Percentiles rank a stretch among this genome's conserved stretches.
Conservation (phyloP, 2,329 filamentous ascomycete genomes). For the Xylaria digitata region DNA sequence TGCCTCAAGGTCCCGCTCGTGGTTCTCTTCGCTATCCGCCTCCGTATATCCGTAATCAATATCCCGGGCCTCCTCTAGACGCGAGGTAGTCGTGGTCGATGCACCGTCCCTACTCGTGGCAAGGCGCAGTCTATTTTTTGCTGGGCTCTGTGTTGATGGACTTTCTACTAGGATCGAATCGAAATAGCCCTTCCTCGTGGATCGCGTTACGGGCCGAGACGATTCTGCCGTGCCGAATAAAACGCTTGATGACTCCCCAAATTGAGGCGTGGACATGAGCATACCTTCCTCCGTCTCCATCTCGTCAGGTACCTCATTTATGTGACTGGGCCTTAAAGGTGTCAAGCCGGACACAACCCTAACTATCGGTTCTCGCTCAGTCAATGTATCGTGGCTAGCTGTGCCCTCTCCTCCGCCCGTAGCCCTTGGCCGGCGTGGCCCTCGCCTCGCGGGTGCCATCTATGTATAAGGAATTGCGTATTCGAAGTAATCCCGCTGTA, state of each 20-base stretch:
- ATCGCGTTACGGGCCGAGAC: conserved; percentile 28
- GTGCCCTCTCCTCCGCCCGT: not conserved
- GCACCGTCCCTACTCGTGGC: conserved; percentile 20
- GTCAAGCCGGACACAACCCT: not conserved
- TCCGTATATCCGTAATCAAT: conserved; percentile 33
- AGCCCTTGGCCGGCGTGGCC: conserved; percentile 1
- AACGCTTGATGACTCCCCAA: conserved; percentile 1
- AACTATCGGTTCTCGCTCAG: not conserved
- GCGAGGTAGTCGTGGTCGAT: conserved; percentile 27
- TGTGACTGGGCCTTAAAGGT: not conserved
- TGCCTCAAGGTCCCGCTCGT: not conserved
- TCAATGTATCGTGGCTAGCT: not conserved
- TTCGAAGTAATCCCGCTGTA: conserved; percentile 8
- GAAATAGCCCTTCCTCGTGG: conserved; percentile 29
- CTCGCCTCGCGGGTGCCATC: conserved; percentile 16
- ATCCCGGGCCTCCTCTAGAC: conserved; percentile 40
- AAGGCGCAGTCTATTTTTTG: conserved; percentile 33
- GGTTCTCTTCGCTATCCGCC: conserved; percentile 10
- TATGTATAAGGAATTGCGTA: conserved; percentile 2
- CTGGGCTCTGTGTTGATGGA: conserved; percentile 20
- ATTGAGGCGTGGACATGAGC: conserved; percentile 31
- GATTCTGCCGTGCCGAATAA: conserved; percentile 20
- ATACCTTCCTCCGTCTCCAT: conserved; percentile 1
- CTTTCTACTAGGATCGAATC: conserved; percentile 23
- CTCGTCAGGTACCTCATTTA: not conserved